Conservation (phyloP, 805 yeast genomes). For the Scheffersomyces amazonensis region DNA sequence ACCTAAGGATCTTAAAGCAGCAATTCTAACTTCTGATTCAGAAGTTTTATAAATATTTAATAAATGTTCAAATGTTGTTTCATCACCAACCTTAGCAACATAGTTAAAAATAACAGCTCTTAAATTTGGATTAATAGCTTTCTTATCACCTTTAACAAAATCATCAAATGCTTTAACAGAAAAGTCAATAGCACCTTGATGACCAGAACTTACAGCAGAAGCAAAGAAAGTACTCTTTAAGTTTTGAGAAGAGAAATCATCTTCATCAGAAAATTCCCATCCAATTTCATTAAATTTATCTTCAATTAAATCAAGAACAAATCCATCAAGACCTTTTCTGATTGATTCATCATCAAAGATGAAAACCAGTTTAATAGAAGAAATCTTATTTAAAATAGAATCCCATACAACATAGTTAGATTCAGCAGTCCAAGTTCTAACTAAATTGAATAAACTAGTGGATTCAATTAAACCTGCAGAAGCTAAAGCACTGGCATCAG, state of each 20-base stretch:
- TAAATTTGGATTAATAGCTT: constrained; percentile 72
- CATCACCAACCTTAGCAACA: constrained; percentile 66
- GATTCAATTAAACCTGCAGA: constrained; percentile 68
- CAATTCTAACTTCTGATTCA: constrained; percentile 60
- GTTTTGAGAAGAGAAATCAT: constrained; percentile 60
- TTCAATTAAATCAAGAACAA: constrained; percentile 53
- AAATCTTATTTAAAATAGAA: constrained; percentile 50
- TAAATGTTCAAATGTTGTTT: constrained; percentile 59
- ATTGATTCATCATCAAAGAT: constrained; percentile 49
- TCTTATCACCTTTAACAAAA: constrained; percentile 59
- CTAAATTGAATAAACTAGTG: constrained; percentile 55
- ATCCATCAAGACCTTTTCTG: constrained; percentile 47
- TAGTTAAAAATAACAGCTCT: constrained; percentile 61
- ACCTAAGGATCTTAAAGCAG: constrained; percentile 72
- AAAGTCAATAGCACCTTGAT: constrained; percentile 44
- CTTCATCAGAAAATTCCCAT: constrained; percentile 56
- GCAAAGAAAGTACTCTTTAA: constrained; percentile 64
- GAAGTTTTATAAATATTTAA: constrained; percentile 61
- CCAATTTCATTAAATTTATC: constrained; percentile 58
- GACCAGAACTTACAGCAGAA: constrained; percentile 55
- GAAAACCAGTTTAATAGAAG: constrained; percentile 51
- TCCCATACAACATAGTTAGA: constrained; percentile 67
- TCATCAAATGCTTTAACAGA: constrained; percentile 50
- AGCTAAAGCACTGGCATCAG: constrained; percentile 74
- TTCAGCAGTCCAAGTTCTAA: constrained; percentile 60